Conservation (phyloP, 495 filamentous ascomycete species). For the Physcia stellaris region DNA sequence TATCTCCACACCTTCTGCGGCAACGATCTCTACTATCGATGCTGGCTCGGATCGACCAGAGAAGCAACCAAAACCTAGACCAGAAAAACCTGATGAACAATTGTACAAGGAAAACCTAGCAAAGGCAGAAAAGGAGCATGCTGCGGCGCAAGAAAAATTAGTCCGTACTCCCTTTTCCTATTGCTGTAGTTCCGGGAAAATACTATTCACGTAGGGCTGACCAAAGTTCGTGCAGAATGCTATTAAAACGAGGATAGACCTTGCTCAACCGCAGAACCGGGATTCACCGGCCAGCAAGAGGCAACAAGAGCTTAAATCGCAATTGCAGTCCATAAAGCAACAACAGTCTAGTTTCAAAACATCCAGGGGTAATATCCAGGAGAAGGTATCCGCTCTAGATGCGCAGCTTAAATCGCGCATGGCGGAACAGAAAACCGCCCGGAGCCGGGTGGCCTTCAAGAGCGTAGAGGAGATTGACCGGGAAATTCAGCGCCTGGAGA, state of each 20-base stretch:
- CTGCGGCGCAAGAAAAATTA: slow-evolving; percentile 55
- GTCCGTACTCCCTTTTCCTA: slow-evolving; percentile 44
- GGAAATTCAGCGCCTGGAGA: slow-evolving; percentile 66
- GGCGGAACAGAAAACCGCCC: slow-evolving; percentile 70
- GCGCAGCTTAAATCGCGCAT: slow-evolving; percentile 68
- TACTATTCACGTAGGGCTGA: not conserved
- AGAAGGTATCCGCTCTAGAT: slow-evolving; percentile 78
- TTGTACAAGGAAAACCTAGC: slow-evolving; percentile 56
- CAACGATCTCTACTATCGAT: slow-evolving; percentile 16
- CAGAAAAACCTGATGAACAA: slow-evolving; percentile 57
- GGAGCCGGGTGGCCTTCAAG: slow-evolving; percentile 66
- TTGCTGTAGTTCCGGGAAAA: slow-evolving; percentile 1
- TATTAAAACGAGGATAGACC: slow-evolving; percentile 72
- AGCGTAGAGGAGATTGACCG: slow-evolving; percentile 73
- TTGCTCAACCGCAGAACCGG: slow-evolving; percentile 59
- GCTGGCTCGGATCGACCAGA: slow-evolving; percentile 10
- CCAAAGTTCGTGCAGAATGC: slow-evolving; percentile 46
- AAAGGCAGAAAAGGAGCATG: slow-evolving; percentile 71
- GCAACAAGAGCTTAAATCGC: slow-evolving; percentile 65
- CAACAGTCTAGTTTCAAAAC: slow-evolving; percentile 78
- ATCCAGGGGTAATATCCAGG: slow-evolving; percentile 55
- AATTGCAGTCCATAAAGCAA: slow-evolving; percentile 56
- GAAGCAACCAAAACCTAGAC: slow-evolving; percentile 18
- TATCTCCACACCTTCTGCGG: slow-evolving; percentile 13
- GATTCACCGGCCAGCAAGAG: slow-evolving; percentile 60